These are phyloP conservation scores for Cladosporium sp. DNA, from an alignment of 2,329 filamentous ascomycete genomes.

Conservation along the genomic window DNA sequence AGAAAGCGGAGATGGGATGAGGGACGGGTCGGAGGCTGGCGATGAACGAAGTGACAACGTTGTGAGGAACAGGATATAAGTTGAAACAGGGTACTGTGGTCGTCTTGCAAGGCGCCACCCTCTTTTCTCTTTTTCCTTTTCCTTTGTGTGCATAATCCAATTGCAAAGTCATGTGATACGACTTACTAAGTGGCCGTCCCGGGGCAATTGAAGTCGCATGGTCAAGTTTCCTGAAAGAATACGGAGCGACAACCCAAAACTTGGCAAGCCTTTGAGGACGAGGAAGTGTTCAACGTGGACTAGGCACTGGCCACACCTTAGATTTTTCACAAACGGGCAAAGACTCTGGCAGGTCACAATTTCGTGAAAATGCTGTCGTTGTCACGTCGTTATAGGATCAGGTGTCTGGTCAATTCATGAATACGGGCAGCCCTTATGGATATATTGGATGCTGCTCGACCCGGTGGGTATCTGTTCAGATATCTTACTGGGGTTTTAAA, in stretches of 20 bases:
- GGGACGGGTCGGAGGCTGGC: conserved; percentile 90
- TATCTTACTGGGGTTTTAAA: not conserved
- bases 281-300: not conserved
- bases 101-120: too few species aligned
- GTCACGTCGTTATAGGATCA: not conserved
- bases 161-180: not conserved
- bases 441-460: not conserved
- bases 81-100: too few species aligned
- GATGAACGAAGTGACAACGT: conserved; percentile 52
- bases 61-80: not conserved
- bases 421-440: not conserved
- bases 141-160: not conserved
- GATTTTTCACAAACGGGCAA: not conserved
- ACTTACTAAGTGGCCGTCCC: not conserved
- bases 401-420: not conserved
- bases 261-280: not conserved
- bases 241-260: not conserved
- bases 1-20: conserved; percentile 95
- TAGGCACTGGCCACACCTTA: not conserved
- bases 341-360: not conserved
- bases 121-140: not conserved
- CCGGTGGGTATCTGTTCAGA: not conserved
- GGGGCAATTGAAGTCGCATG: not conserved
- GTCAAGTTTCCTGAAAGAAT: not conserved
- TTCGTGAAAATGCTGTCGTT: not conserved